Evolutionary conservation across 1,284 basidiomycete genomes (phyloP).

Genomic region (Ceratobasidium sp.): DNA sequence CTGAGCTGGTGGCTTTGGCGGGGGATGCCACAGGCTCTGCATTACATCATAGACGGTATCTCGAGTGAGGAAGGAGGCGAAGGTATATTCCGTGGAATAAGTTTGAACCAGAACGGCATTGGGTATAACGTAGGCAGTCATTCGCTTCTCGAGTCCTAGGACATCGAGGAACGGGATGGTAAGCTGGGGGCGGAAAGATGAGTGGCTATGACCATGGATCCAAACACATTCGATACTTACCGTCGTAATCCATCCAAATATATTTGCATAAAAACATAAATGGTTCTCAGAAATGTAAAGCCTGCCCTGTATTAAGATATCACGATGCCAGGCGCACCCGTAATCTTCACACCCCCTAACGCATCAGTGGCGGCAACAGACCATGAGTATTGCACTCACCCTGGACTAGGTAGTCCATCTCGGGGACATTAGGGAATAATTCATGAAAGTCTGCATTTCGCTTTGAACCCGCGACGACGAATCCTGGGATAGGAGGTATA

Average conservation of each 20-base stretch:
- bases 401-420: conserved; percentile 98
- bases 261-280: conserved; percentile 97
- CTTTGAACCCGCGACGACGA: conserved; percentile 95
- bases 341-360: conserved; percentile 73
- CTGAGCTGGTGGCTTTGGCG: conserved; percentile 44
- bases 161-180: conserved; percentile 93
- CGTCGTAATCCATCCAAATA: conserved; percentile 98
- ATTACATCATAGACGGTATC: conserved; percentile 97
- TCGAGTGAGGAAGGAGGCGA: conserved; percentile 94
- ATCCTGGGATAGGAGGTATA: conserved; percentile 77
- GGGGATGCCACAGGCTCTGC: conserved; percentile 59
- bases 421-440: conserved; percentile 88
- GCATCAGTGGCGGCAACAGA: neutral
- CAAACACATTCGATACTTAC: conserved; percentile 57
- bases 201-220: neutral
- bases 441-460: conserved; percentile 96
- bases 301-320: conserved; percentile 95
- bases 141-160: conserved; percentile 90
- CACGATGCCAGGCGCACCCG: conserved; percentile 93
- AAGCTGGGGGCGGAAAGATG: conserved; percentile 63
- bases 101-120: conserved; percentile 95
- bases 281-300: conserved; percentile 98
- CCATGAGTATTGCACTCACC: conserved; percentile 63
- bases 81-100: conserved; percentile 84
- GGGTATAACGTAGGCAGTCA: conserved; percentile 98